phyloP scores from a whole-genome alignment of 305 asterid species.

The Rubia balearica region DNA sequence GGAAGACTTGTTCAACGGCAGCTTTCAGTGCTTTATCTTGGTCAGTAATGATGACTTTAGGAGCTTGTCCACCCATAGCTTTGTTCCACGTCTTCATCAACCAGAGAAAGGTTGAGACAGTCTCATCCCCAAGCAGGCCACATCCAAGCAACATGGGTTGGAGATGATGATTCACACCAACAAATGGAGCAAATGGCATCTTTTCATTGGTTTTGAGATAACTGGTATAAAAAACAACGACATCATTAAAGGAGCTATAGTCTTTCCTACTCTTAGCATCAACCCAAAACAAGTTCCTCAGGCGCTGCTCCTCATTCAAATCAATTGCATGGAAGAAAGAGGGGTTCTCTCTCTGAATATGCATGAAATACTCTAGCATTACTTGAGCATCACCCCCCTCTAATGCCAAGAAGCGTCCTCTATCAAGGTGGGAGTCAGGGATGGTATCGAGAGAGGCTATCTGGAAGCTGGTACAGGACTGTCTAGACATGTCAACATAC shows the following conservation, averaged over 20 bases:
- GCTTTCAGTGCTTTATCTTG: slow-evolving; percentile 60
- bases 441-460: slow-evolving; percentile 35
- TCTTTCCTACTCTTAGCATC: slow-evolving; percentile 86
- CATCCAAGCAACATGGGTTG: slow-evolving; percentile 89
- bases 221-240: slow-evolving; percentile 62
- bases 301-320: slow-evolving; percentile 73
- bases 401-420: slow-evolving; percentile 51
- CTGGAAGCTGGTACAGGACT: slow-evolving; percentile 39
- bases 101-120: slow-evolving; percentile 69
- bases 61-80: slow-evolving; percentile 79
- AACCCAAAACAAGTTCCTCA: slow-evolving; percentile 87
- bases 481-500: slow-evolving; percentile 93
- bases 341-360: slow-evolving; percentile 68
- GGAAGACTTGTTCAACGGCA: slow-evolving; percentile 63
- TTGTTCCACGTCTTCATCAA: slow-evolving; percentile 87
- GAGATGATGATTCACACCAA: slow-evolving; percentile 92
- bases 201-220: slow-evolving; percentile 63
- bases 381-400: slow-evolving; percentile 88
- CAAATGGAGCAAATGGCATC: slow-evolving; percentile 71
- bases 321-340: slow-evolving; percentile 73
- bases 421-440: slow-evolving; percentile 46
- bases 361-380: slow-evolving; percentile 68
- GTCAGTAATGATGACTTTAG: slow-evolving; percentile 71
- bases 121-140: slow-evolving; percentile 71
- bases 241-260: slow-evolving; percentile 66